A percentile compares a stretch with the other conserved stretches of the same genome.
These are phyloP conservation scores for Fusarium austroafricanum DNA, from an alignment of 2,329 filamentous ascomycete genomes.

Conservation along the genomic window DNA sequence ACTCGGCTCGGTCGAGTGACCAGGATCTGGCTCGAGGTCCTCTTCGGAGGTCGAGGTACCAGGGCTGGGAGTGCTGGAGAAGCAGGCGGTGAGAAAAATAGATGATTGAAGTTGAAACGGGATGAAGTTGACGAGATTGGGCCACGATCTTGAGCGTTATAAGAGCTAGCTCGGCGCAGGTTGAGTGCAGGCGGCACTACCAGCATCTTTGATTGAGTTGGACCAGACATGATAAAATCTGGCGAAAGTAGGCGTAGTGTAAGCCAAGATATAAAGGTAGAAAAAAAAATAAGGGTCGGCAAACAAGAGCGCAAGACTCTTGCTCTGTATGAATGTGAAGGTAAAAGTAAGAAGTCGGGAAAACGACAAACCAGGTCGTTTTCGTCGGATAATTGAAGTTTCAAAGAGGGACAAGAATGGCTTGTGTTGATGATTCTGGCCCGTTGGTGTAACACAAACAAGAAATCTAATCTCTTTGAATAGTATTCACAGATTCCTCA, in stretches of 20 bases:
- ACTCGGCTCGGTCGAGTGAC: conserved; percentile 66
- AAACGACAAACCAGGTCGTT: conserved; percentile 21
- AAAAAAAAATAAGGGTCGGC: conserved; percentile 33
- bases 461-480: conserved; percentile 16
- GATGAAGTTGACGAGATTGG: conserved; percentile 71
- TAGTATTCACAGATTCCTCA: conserved; percentile 8
- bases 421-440: conserved; percentile 21
- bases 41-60: conserved; percentile 70
- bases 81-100: conserved; percentile 74
- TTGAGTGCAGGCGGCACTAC: conserved; percentile 68
- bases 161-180: conserved; percentile 68
- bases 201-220: conserved; percentile 62
- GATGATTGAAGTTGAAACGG: conserved; percentile 73
- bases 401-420: conserved; percentile 29
- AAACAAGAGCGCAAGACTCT: conserved; percentile 39
- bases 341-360: background rate
- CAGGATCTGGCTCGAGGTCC: conserved; percentile 63
- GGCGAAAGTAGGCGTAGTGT: background rate
- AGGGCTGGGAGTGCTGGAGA: conserved; percentile 78
- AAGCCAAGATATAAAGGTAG: conserved; percentile 21
- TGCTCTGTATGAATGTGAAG: conserved; percentile 9
- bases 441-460: conserved; percentile 27
- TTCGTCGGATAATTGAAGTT: conserved; percentile 3
- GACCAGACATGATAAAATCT: conserved; percentile 54
- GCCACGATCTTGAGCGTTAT: conserved; percentile 63